Evolutionary conservation across 768 basidiomycete species (phyloP).

Genomic region (Clathrus columnatus): DNA sequence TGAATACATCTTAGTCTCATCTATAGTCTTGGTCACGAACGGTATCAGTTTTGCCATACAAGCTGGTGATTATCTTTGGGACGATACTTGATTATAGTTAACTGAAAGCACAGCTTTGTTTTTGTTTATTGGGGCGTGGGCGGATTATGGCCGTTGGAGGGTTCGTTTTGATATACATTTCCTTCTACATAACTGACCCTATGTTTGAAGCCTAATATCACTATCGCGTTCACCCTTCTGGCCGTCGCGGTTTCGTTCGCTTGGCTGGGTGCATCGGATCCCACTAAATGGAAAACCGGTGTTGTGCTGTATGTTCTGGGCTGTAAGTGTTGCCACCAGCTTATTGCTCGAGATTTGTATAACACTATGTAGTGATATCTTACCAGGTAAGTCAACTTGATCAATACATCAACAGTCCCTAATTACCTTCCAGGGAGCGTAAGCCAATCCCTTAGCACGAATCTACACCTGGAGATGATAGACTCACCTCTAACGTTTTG

Average conservation of each 20-base stretch:
- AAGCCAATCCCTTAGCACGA: neutral
- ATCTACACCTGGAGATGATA: neutral
- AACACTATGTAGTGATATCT: slow-evolving; percentile 43
- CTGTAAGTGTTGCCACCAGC: slow-evolving; percentile 29
- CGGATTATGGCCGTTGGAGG: slow-evolving; percentile 79
- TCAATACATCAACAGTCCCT: neutral
- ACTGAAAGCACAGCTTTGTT: slow-evolving; percentile 31
- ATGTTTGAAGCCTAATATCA: slow-evolving; percentile 55
- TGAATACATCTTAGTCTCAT: slow-evolving; percentile 43
- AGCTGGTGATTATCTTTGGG: slow-evolving; percentile 24
- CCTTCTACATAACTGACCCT: neutral
- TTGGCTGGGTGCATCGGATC: slow-evolving; percentile 66
- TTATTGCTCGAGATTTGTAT: neutral
- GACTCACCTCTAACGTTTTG: neutral
- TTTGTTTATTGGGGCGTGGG: slow-evolving; percentile 65
- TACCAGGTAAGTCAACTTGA: slow-evolving; percentile 43
- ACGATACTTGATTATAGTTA: neutral
- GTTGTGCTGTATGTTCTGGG: slow-evolving; percentile 57
- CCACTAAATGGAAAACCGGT: slow-evolving; percentile 55
- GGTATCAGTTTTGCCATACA: slow-evolving; percentile 75
- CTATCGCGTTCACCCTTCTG: slow-evolving; percentile 61
- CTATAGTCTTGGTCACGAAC: slow-evolving; percentile 70
- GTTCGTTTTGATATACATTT: neutral
- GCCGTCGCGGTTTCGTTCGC: slow-evolving; percentile 64
- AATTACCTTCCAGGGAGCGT: slow-evolving; percentile 35